Evolutionary conservation across 2,329 filamentous ascomycete species (phyloP).

Genomic region (Zasmidium angulare): DNA sequence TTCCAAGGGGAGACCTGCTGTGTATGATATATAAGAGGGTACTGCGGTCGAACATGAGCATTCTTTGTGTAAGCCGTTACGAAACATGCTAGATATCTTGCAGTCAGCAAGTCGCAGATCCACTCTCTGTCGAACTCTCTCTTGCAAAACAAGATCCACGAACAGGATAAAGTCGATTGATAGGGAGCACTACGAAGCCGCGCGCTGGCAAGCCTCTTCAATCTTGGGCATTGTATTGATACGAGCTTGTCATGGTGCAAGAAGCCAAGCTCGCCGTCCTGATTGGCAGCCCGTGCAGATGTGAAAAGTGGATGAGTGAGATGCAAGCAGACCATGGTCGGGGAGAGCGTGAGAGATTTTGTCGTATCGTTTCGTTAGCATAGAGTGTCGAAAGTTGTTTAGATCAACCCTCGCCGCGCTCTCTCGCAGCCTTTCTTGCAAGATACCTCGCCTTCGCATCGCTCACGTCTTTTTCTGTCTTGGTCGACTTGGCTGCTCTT

Average conservation of each 20-base stretch:
- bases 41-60: too few relatives aligned
- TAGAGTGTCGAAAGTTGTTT: neutral
- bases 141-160: constrained; percentile 12
- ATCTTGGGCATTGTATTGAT: constrained; percentile 34
- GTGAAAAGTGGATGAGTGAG: neutral
- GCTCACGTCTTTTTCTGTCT: constrained; percentile 73
- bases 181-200: constrained; percentile 20
- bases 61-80: too few relatives aligned
- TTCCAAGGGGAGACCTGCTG: too few relatives aligned
- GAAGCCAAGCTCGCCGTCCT: constrained; percentile 34
- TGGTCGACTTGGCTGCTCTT: constrained; percentile 69
- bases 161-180: constrained; percentile 11
- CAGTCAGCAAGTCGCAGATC: neutral
- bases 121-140: constrained; percentile 14
- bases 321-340: too few relatives aligned
- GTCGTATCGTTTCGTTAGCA: neutral
- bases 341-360: too few relatives aligned
- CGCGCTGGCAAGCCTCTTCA: constrained; percentile 27
- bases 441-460: constrained; percentile 79
- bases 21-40: too few relatives aligned
- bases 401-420: constrained; percentile 39
- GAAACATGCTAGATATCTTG: too few relatives aligned
- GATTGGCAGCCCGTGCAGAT: constrained; percentile 17
- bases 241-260: constrained; percentile 30
- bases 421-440: constrained; percentile 71